Percentiles rank a stretch among this genome's conserved stretches.
These are phyloP conservation scores for Blepharisma stoltei DNA, from an alignment of 73 alveolate species.

Conservation along the genomic window DNA sequence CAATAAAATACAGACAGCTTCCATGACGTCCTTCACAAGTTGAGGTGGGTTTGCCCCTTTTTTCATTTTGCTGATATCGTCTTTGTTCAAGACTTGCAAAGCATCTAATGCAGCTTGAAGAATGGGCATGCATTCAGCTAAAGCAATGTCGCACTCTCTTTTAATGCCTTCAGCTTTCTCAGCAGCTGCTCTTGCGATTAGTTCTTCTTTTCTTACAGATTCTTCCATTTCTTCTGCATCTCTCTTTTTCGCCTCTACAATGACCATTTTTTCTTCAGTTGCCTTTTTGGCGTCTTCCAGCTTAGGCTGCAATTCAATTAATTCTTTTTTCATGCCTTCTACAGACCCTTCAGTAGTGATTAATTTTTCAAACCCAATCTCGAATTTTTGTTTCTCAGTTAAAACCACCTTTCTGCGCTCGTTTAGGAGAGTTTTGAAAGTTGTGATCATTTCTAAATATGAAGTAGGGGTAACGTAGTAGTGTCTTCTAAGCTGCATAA, in stretches of 20 bases:
- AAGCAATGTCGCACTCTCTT: slow-evolving; percentile 89
- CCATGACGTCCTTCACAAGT: slow-evolving; percentile 75
- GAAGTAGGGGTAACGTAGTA: slow-evolving; percentile 99
- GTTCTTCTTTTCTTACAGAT: slow-evolving; percentile 86
- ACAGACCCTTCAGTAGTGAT: slow-evolving; percentile 95
- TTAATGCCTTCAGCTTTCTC: slow-evolving; percentile 87
- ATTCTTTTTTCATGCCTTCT: slow-evolving; percentile 92
- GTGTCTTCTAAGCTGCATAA: slow-evolving; percentile 87
- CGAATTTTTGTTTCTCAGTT: slow-evolving; percentile 39
- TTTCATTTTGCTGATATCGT: slow-evolving; percentile 63
- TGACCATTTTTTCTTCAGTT: slow-evolving; percentile 94
- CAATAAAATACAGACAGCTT: slow-evolving; percentile 87
- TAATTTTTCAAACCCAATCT: slow-evolving; percentile 86
- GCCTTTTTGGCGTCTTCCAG: slow-evolving; percentile 91
- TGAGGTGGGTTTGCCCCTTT: slow-evolving; percentile 68
- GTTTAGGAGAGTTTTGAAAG: slow-evolving; percentile 91
- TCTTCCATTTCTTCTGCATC: slow-evolving; percentile 95
- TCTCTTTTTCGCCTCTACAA: slow-evolving; percentile 88
- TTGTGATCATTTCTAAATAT: slow-evolving; percentile 94
- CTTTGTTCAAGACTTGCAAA: slow-evolving; percentile 55
- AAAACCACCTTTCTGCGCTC: slow-evolving; percentile 42
- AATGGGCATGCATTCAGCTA: slow-evolving; percentile 88
- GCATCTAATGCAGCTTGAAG: slow-evolving; percentile 70
- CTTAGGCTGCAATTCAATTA: slow-evolving; percentile 94
- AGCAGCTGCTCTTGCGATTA: slow-evolving; percentile 84